phyloP scores from a whole-genome alignment of 202 grass and related monocot species.

The Saccharum hybrid region DNA sequence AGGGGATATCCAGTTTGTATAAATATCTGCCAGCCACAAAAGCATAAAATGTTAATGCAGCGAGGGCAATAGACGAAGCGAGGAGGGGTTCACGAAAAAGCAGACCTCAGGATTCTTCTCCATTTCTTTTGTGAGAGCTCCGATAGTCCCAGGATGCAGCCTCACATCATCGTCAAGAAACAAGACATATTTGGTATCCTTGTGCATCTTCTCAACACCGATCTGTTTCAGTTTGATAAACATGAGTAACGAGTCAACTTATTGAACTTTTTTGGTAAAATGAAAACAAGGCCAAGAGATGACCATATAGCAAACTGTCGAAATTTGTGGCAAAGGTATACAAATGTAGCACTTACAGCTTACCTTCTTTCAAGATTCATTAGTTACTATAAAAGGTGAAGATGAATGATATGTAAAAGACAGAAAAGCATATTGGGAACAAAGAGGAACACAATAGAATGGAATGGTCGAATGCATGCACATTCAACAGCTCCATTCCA shows the following conservation, averaged over 20 bases:
- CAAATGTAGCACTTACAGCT: background rate
- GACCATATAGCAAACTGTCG: background rate
- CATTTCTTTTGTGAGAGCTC: slow-evolving; percentile 96
- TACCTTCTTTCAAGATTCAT: slow-evolving; percentile 16
- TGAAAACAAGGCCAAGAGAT: slow-evolving; percentile 16
- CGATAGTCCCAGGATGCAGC: slow-evolving; percentile 93
- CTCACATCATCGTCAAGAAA: slow-evolving; percentile 99
- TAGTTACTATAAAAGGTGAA: slow-evolving; percentile 21
- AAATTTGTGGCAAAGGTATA: background rate
- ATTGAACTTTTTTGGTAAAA: slow-evolving; percentile 36
- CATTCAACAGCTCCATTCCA: background rate
- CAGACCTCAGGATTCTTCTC: slow-evolving; percentile 89
- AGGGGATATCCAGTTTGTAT: slow-evolving; percentile 99
- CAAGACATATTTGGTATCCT: slow-evolving; percentile 93
- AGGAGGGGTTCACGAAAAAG: slow-evolving; percentile 35
- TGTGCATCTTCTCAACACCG: slow-evolving; percentile 94
- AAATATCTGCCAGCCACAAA: slow-evolving; percentile 76
- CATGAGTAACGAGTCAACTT: slow-evolving; percentile 8
- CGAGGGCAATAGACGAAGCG: background rate
- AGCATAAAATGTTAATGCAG: slow-evolving; percentile 40
- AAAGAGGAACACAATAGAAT: slow-evolving; percentile 18
- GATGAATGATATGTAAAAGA: slow-evolving; percentile 5
- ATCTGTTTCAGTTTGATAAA: slow-evolving; percentile 59
- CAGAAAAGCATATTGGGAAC: background rate
- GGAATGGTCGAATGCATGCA: background rate